These are phyloP conservation scores for Ramularia collo-cygni DNA, from an alignment of 2,329 filamentous ascomycete genomes.

Conservation along the genomic window DNA sequence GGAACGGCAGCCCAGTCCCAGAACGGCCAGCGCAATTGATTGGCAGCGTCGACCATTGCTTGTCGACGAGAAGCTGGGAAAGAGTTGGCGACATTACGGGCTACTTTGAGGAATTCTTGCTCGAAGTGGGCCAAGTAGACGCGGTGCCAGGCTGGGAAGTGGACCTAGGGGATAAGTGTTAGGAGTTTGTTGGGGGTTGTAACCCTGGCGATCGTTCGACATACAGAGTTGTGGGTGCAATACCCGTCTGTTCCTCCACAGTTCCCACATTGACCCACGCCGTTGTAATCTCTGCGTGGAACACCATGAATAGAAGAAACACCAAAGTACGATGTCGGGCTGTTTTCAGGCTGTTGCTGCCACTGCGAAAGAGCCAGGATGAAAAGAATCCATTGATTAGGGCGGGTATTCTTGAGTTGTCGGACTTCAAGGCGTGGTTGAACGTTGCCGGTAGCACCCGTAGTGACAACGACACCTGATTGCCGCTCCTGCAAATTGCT, in stretches of 20 bases:
- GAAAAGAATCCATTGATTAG: slow-evolving; percentile 22
- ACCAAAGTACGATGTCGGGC: slow-evolving; percentile 14
- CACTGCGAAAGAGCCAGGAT: slow-evolving; percentile 19
- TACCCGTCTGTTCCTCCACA: slow-evolving; percentile 21
- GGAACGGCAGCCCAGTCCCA: slow-evolving; percentile 26
- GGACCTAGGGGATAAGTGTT: slow-evolving; percentile 5
- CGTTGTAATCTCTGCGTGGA: slow-evolving; percentile 18
- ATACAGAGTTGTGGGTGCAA: slow-evolving; percentile 22
- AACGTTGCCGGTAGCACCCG: slow-evolving; percentile 8
- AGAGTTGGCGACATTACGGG: slow-evolving; percentile 10
- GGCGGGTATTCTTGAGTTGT: slow-evolving; percentile 16
- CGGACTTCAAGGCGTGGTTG: slow-evolving; percentile 22
- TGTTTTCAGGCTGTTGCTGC: slow-evolving; percentile 6
- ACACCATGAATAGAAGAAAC: slow-evolving; percentile 24
- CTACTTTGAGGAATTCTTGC: slow-evolving; percentile 20
- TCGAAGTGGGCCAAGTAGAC: slow-evolving; percentile 24
- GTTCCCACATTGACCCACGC: slow-evolving; percentile 14
- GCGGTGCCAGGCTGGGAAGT: slow-evolving; percentile 25
- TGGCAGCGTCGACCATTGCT: slow-evolving; percentile 22
- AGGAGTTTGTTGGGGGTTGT: too few relatives aligned
- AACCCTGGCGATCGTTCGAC: too few relatives aligned
- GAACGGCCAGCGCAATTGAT: slow-evolving; percentile 23
- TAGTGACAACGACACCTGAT: slow-evolving; percentile 4
- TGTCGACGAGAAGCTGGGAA: slow-evolving; percentile 8
- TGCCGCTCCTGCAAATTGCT: slow-evolving; percentile 13